A percentile compares a stretch with the other conserved stretches of the same genome.
Conservation (phyloP, 1,284 basidiomycete genomes). For the Apiotrichum sp. region DNA sequence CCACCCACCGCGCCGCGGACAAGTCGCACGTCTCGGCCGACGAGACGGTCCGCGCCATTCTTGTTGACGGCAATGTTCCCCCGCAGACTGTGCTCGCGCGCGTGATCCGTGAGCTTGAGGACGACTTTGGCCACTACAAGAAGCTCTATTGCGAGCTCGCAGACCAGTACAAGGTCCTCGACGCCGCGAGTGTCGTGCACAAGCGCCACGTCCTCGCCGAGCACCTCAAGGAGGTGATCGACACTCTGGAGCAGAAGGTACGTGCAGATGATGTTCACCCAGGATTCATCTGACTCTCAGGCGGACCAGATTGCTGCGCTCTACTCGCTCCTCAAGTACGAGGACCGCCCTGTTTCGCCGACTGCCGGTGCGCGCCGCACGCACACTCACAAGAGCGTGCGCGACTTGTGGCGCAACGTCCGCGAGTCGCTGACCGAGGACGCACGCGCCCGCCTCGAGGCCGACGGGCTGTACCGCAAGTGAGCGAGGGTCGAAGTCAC, state of each 20-base stretch:
- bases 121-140: constrained; percentile 84
- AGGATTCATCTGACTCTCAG: constrained; percentile 44
- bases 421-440: constrained; percentile 34
- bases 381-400: constrained; percentile 16
- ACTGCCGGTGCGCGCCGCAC: background rate
- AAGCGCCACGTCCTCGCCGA: constrained; percentile 74
- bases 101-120: constrained; percentile 75
- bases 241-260: constrained; percentile 80
- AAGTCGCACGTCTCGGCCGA: background rate
- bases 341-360: constrained; percentile 48
- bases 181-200: constrained; percentile 67
- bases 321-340: constrained; percentile 68
- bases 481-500: no score
- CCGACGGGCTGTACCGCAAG: constrained; percentile 18
- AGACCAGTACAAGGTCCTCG: constrained; percentile 81
- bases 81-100: constrained; percentile 74
- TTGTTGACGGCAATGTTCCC: constrained; percentile 55
- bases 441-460: constrained; percentile 28
- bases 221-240: constrained; percentile 81
- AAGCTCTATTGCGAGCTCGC: constrained; percentile 82
- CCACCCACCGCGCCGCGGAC: background rate
- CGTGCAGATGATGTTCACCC: constrained; percentile 2
- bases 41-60: constrained; percentile 52
- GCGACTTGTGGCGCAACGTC: constrained; percentile 36
- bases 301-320: constrained; percentile 81